Evolutionary conservation across 495 filamentous ascomycete genomes (phyloP).

Genomic region (Evernia prunastri): DNA sequence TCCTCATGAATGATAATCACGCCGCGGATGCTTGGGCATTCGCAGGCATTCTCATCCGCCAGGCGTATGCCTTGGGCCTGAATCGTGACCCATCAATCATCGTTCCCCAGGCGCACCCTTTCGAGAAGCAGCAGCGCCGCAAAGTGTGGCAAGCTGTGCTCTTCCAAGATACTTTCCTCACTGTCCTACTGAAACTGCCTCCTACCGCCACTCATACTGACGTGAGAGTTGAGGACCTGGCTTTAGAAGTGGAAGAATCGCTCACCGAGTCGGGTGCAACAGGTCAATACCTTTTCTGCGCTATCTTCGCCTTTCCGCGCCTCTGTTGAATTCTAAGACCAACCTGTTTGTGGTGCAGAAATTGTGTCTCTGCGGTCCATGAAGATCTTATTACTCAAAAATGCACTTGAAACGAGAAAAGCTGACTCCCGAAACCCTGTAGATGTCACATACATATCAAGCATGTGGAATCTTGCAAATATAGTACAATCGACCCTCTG

Average conservation of each 20-base stretch:
- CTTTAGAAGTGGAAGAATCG: conserved; percentile 40
- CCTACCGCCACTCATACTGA: conserved; percentile 67
- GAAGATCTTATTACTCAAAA: not conserved
- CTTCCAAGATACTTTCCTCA: conserved; percentile 70
- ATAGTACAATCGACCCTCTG: conserved; percentile 64
- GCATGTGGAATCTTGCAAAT: conserved; percentile 66
- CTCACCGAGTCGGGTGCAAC: conserved; percentile 46
- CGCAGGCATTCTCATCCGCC: conserved; percentile 60
- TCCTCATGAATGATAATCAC: conserved; percentile 73
- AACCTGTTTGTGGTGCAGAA: not conserved
- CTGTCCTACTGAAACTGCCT: conserved; percentile 64
- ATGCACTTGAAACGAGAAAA: not conserved
- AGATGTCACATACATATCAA: conserved; percentile 60
- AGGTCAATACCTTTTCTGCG: not conserved
- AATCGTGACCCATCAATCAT: conserved; percentile 68
- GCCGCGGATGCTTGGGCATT: conserved; percentile 70
- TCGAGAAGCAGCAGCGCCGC: conserved; percentile 62
- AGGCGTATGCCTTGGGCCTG: conserved; percentile 69
- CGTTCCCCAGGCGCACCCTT: conserved; percentile 47
- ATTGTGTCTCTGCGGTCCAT: not conserved
- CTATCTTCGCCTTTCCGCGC: not conserved
- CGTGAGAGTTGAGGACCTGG: conserved; percentile 58
- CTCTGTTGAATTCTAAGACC: not conserved
- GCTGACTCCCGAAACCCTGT: not conserved
- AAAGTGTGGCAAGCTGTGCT: conserved; percentile 72